These are phyloP conservation scores for Penicillium antarcticum DNA, from an alignment of 495 filamentous ascomycete genomes.

Conservation along the genomic window DNA sequence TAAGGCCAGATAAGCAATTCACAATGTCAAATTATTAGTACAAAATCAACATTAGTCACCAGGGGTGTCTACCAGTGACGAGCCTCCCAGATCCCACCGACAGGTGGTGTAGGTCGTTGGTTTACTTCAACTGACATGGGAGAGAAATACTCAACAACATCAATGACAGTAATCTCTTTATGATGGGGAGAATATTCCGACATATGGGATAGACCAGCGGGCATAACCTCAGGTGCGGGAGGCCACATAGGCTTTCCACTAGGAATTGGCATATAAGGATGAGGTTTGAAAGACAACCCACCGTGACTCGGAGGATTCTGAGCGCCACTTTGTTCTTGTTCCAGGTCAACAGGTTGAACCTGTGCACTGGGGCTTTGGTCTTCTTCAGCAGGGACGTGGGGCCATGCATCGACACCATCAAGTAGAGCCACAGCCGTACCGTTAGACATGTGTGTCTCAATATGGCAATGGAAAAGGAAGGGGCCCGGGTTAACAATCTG, in stretches of 20 bases:
- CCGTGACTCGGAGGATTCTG: not conserved
- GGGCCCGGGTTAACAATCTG: constrained; percentile 50
- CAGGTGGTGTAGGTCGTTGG: too few relatives aligned
- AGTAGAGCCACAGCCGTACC: constrained; percentile 49
- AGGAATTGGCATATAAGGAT: too few relatives aligned
- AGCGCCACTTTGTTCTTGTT: not conserved
- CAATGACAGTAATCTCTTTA: too few relatives aligned
- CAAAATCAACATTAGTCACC: not conserved
- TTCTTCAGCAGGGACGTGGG: constrained; percentile 22
- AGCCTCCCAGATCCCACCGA: too few relatives aligned
- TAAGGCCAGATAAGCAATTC: not conserved
- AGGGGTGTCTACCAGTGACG: not conserved
- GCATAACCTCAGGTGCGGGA: too few relatives aligned
- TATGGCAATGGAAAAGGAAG: constrained; percentile 53
- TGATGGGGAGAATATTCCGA: too few relatives aligned
- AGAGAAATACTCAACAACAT: too few relatives aligned
- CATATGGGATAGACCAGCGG: too few relatives aligned
- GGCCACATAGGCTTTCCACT: too few relatives aligned
- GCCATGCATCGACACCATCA: constrained; percentile 51
- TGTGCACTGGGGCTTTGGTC: constrained; percentile 8
- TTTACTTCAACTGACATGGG: too few relatives aligned
- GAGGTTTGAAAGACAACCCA: too few relatives aligned
- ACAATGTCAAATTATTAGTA: not conserved
- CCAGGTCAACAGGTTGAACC: not conserved
- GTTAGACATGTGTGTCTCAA: constrained; percentile 46